Percentiles rank a stretch among this genome's conserved stretches.
Evolutionary conservation across 306 rosid genomes (phyloP).

Genomic region (Cucurbita argyrosperma): DNA sequence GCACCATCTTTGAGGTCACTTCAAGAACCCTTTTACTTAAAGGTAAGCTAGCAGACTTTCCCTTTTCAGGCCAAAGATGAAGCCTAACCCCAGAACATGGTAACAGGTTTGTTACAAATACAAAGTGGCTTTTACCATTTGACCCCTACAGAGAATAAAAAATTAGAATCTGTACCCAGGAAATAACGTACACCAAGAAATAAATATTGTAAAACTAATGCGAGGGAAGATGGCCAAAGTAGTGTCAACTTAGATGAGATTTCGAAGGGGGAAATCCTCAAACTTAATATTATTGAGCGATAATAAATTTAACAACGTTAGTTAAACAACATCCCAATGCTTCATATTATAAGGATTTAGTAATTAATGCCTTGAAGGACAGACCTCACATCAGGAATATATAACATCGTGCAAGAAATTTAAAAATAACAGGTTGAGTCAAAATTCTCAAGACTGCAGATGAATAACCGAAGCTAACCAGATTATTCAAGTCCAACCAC

Average conservation of each 20-base stretch:
- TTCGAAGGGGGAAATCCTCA: not conserved
- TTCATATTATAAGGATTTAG: not conserved
- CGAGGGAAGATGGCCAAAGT: not conserved
- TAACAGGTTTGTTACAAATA: constrained; percentile 82
- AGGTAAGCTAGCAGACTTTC: constrained; percentile 43
- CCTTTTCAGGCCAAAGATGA: constrained; percentile 91
- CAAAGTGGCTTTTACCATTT: constrained; percentile 73
- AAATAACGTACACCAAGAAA: not conserved
- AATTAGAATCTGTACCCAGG: not conserved
- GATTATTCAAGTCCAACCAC: constrained; percentile 86
- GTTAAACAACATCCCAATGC: not conserved
- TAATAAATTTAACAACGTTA: not conserved
- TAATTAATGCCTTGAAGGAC: not conserved
- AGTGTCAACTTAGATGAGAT: not conserved
- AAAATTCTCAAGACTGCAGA: constrained; percentile 6
- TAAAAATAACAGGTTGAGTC: not conserved
- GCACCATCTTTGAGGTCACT: constrained; percentile 87
- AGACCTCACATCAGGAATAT: not conserved
- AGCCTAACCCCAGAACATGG: constrained; percentile 97
- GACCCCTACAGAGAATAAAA: constrained; percentile 47
- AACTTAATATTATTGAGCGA: not conserved
- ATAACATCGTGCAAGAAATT: not conserved
- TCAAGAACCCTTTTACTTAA: constrained; percentile 48
- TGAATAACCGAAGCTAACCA: constrained; percentile 39
- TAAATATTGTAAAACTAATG: not conserved